phyloP scores from a whole-genome alignment of 805 yeast genomes.

The Spathaspora hagerdaliae region DNA sequence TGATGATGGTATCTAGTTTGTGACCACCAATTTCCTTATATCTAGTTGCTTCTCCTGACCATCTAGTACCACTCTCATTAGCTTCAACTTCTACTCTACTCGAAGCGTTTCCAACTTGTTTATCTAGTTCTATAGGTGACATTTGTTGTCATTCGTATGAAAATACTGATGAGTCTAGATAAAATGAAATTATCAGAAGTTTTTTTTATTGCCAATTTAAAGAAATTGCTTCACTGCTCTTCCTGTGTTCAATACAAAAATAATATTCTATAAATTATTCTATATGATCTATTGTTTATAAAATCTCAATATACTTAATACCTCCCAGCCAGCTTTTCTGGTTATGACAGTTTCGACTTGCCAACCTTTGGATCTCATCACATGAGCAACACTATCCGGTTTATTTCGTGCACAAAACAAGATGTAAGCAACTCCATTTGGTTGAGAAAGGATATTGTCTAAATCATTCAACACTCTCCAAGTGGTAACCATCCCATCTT shows the following conservation, averaged over 20 bases:
- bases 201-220: too few relatives aligned
- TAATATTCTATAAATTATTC: too few relatives aligned
- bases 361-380: constrained; percentile 54
- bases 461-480: constrained; percentile 54
- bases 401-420: constrained; percentile 88
- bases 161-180: neutral
- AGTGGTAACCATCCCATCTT: constrained; percentile 87
- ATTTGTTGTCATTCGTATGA: neutral
- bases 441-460: constrained; percentile 44
- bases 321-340: constrained; percentile 96
- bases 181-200: too few relatives aligned
- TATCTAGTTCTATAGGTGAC: constrained; percentile 7
- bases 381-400: constrained; percentile 56
- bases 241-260: neutral
- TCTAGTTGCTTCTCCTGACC: constrained; percentile 31
- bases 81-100: neutral
- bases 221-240: too few relatives aligned
- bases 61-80: constrained; percentile 17
- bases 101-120: neutral
- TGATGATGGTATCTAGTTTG: constrained; percentile 30
- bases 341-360: constrained; percentile 45
- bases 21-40: constrained; percentile 17
- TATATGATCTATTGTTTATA: constrained; percentile 2
- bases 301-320: constrained; percentile 70
- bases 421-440: constrained; percentile 75